Conservation (phyloP, 2,329 filamentous ascomycete species). For the Nemania sp. region DNA sequence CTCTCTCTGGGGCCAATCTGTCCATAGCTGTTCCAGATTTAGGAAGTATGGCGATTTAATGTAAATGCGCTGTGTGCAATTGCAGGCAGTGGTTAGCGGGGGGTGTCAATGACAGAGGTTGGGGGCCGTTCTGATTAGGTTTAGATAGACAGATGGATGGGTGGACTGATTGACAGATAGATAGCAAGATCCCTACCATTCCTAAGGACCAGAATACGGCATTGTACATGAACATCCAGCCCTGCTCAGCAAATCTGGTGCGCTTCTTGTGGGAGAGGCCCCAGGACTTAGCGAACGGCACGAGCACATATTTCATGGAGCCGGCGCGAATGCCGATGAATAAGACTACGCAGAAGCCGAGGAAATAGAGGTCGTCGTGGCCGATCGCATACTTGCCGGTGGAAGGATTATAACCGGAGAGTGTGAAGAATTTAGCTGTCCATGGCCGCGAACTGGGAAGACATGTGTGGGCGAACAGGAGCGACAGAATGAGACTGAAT, state of each 20-base stretch:
- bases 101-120: too few species aligned
- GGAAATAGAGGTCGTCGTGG: slow-evolving; percentile 74
- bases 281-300: slow-evolving; percentile 69
- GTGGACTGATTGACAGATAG: neutral
- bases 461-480: slow-evolving; percentile 75
- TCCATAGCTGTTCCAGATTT: slow-evolving; percentile 77
- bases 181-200: slow-evolving; percentile 63
- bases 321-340: slow-evolving; percentile 83
- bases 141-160: too few species aligned
- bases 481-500: slow-evolving; percentile 76
- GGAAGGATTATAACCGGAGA: slow-evolving; percentile 76
- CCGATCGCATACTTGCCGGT: slow-evolving; percentile 74
- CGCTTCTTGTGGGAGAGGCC: slow-evolving; percentile 77
- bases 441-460: slow-evolving; percentile 75
- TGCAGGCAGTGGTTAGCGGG: neutral
- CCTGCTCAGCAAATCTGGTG: slow-evolving; percentile 87
- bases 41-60: slow-evolving; percentile 75
- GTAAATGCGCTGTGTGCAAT: slow-evolving; percentile 73
- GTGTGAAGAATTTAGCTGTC: slow-evolving; percentile 80
- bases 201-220: slow-evolving; percentile 78
- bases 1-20: slow-evolving; percentile 78
- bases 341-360: slow-evolving; percentile 75
- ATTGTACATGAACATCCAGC: slow-evolving; percentile 86
- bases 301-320: slow-evolving; percentile 84
- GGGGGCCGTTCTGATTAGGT: too few species aligned